A percentile compares a stretch with the other conserved stretches of the same genome.
These are phyloP conservation scores for Penicillium arizonense DNA, from an alignment of 495 filamentous ascomycete species.

Conservation along the genomic window DNA sequence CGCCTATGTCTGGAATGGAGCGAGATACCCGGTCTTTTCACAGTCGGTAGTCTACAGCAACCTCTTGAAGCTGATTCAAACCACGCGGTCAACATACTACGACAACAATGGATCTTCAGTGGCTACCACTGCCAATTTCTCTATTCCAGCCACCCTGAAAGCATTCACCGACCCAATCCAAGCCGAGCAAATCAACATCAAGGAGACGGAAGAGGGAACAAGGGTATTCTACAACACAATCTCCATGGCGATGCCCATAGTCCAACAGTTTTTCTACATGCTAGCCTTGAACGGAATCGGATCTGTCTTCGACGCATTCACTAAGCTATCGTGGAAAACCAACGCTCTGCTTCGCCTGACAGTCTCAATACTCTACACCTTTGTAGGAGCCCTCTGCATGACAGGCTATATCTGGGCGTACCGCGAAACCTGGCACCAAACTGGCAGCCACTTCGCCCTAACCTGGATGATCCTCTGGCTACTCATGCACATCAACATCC, in stretches of 20 bases:
- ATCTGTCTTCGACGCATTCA: conserved; percentile 34
- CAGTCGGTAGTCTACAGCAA: conserved; percentile 27
- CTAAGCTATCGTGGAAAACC: conserved; percentile 24
- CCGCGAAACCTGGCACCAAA: conserved; percentile 39
- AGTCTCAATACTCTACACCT: conserved; percentile 38
- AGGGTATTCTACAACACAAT: conserved; percentile 42
- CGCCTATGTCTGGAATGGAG: conserved; percentile 46
- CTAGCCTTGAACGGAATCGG: conserved; percentile 35
- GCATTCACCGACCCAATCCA: conserved; percentile 39
- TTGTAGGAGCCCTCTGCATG: conserved; percentile 37
- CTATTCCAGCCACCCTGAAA: conserved; percentile 20
- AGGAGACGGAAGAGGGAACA: conserved; percentile 38
- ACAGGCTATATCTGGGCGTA: conserved; percentile 48
- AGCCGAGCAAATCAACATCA: conserved; percentile 35
- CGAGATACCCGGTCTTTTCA: conserved; percentile 35
- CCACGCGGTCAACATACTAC: conserved; percentile 28
- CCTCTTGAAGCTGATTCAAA: conserved; percentile 23
- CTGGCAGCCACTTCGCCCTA: conserved; percentile 36
- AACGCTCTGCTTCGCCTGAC: conserved; percentile 38
- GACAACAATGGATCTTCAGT: conserved; percentile 25
- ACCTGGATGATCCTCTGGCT: conserved; percentile 48
- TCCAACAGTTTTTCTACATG: conserved; percentile 52
- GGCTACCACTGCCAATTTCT: conserved; percentile 12
- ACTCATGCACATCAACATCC: conserved; percentile 44
- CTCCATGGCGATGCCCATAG: conserved; percentile 37